Percentiles rank a stretch among this genome's conserved stretches.
phyloP scores from a whole-genome alignment of 2,329 filamentous ascomycete genomes.

The Ophiostoma sp. region DNA sequence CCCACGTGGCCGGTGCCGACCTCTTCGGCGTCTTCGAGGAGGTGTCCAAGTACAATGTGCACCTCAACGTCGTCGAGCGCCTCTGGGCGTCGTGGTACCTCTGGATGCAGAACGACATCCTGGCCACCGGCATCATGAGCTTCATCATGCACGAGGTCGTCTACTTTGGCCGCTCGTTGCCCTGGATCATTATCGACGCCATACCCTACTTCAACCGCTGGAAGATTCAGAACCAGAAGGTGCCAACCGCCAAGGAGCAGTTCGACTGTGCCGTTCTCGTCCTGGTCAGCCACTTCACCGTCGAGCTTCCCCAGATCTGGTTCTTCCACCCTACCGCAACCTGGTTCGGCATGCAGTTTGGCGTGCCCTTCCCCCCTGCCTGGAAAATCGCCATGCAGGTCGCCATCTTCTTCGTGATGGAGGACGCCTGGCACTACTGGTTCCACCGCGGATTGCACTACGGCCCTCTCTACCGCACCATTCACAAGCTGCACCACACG shows the following conservation, averaged over 20 bases:
- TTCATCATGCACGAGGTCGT: conserved; percentile 91
- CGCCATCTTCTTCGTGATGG: conserved; percentile 86
- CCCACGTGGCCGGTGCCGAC: conserved; percentile 40
- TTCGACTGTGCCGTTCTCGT: conserved; percentile 91
- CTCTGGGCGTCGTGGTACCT: conserved; percentile 96
- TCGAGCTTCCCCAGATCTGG: conserved; percentile 98
- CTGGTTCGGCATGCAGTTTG: conserved; percentile 81
- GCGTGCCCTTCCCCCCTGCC: conserved; percentile 79
- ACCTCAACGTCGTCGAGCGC: conserved; percentile 79
- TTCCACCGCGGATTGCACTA: conserved; percentile 88
- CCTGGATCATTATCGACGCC: conserved; percentile 86
- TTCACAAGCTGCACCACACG: conserved; percentile 99
- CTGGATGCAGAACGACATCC: conserved; percentile 95
- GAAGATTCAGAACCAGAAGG: conserved; percentile 89
- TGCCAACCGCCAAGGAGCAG: conserved; percentile 88
- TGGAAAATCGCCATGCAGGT: conserved; percentile 90
- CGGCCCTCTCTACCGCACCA: conserved; percentile 88
- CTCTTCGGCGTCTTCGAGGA: conserved; percentile 58
- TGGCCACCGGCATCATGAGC: conserved; percentile 96
- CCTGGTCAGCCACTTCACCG: conserved; percentile 91
- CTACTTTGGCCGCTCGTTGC: conserved; percentile 87
- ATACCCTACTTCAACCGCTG: conserved; percentile 86
- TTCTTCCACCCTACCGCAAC: conserved; percentile 96
- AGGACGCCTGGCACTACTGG: conserved; percentile 99
- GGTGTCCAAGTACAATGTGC: conserved; percentile 68